phyloP scores from a whole-genome alignment of 306 rosid genomes.

The Prunus mira region DNA sequence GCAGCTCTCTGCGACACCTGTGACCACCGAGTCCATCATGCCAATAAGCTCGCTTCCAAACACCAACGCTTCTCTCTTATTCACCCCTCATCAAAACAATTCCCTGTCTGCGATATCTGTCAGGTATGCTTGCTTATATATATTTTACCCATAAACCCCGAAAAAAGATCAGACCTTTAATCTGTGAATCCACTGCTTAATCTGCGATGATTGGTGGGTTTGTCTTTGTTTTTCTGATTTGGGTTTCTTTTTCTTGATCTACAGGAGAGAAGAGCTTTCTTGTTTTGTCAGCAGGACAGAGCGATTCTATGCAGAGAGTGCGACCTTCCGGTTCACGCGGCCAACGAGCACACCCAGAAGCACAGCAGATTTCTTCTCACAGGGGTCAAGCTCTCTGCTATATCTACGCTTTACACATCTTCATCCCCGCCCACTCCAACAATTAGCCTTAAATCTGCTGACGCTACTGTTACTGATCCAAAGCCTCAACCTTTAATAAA shows the following conservation, averaged over 20 bases:
- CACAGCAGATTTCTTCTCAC: conserved; percentile 77
- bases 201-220: neutral
- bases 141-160: neutral
- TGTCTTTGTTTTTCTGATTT: neutral
- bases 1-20: conserved; percentile 79
- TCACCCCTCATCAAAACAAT: conserved; percentile 41
- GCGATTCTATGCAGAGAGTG: conserved; percentile 86
- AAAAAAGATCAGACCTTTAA: neutral
- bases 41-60: conserved; percentile 91
- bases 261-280: conserved; percentile 70
- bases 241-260: conserved; percentile 8
- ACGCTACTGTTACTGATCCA: conserved; percentile 13
- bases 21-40: conserved; percentile 93
- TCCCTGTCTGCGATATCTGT: conserved; percentile 79
- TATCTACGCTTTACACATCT: conserved; percentile 32
- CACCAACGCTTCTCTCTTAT: conserved; percentile 86
- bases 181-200: neutral
- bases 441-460: conserved; percentile 8
- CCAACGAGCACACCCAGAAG: conserved; percentile 71
- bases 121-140: conserved; percentile 30
- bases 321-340: conserved; percentile 64
- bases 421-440: neutral
- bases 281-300: conserved; percentile 88
- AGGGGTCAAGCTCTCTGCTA: conserved; percentile 62
- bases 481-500: conserved; percentile 12